Conservation (phyloP, 805 yeast genomes). For the Candida qinlingensis region DNA sequence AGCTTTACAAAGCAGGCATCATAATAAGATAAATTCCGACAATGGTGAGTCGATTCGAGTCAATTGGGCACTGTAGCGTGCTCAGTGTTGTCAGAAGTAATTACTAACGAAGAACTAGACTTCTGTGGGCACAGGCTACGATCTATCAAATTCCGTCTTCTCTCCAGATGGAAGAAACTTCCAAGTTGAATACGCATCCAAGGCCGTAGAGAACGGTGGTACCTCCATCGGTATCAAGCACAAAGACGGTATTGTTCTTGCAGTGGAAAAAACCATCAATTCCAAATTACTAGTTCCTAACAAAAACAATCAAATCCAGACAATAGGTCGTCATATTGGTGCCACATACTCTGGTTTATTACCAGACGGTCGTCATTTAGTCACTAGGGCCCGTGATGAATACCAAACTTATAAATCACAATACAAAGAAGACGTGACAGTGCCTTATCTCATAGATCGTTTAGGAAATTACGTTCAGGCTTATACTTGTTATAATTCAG, state of each 20-base stretch:
- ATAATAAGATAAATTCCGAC: background rate
- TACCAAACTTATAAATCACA: slow-evolving; percentile 70
- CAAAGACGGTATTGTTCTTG: slow-evolving; percentile 92
- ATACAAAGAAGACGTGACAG: slow-evolving; percentile 71
- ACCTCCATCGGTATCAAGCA: slow-evolving; percentile 91
- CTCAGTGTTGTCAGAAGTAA: too few relatives aligned
- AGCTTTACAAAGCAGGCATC: background rate
- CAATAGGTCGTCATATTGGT: slow-evolving; percentile 90
- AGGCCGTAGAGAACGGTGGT: slow-evolving; percentile 97
- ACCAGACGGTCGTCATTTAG: slow-evolving; percentile 96
- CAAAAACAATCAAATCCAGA: slow-evolving; percentile 85
- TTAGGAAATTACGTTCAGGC: slow-evolving; percentile 91
- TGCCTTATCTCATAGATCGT: slow-evolving; percentile 80
- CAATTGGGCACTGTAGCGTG: too few relatives aligned
- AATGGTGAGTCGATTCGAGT: slow-evolving; percentile 1
- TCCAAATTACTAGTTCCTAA: slow-evolving; percentile 88
- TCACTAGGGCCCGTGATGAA: slow-evolving; percentile 88
- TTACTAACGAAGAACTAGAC: slow-evolving; percentile 37
- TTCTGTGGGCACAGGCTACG: slow-evolving; percentile 98
- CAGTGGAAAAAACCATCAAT: slow-evolving; percentile 87
- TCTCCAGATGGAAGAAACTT: slow-evolving; percentile 85
- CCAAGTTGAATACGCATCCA: slow-evolving; percentile 96
- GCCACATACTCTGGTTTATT: slow-evolving; percentile 91
- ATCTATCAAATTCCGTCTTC: slow-evolving; percentile 93
- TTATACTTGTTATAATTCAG: slow-evolving; percentile 92